Evolutionary conservation across 2,329 filamentous ascomycete species (phyloP), one percentile per base, ranked within the genome.

Genomic region (Xylariaceae sp.): DNA sequence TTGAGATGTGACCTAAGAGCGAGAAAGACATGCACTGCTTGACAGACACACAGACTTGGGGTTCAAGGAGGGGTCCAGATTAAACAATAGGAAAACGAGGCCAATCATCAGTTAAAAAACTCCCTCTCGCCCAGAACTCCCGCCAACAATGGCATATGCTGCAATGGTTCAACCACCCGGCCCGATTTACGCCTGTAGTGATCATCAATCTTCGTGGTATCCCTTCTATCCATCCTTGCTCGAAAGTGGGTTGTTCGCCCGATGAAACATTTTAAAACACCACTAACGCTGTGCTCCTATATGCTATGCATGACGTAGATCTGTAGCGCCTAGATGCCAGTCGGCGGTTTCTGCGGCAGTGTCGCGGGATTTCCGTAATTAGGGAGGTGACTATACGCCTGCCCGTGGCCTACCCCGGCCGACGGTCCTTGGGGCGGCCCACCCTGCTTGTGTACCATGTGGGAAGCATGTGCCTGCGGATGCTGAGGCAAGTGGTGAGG

Each of bases 311-410:
- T 41, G 41, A 41, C 23, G 41, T 47, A 41, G 44, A 40, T 48
- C 44, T 31, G 40, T 34, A 41, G 59, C 54, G 60, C 60, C 53
- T 68, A 70, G 52, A 70, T 65, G 53, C 66, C 68, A 43, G 68
- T 67, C 23, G 70, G 63, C 42, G 75, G 75, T 61, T 78, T 78
- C 55, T 78, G 75, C 43, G 75, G 75, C 55, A 79, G 57, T 21
- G 72, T 73, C 21, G 75, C 73, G 41, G 74, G 74, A 57, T 79
- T 79, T 48, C 75, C 75, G 50, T 78, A 79, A 41, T 65, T 69
- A 30, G 73, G 73, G 47, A 79, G 60, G 50, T 76, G 72, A 44
- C 66, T 69, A 50, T 70, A 78, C 5, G 67, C 56, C 50, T 71
- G 72, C n/a, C n/a, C n/a, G n/a, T n/a, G n/a, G 19, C 50, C 44